Conservation (phyloP, 2,329 filamentous ascomycete species). For the Bimuria novae-zelandiae region DNA sequence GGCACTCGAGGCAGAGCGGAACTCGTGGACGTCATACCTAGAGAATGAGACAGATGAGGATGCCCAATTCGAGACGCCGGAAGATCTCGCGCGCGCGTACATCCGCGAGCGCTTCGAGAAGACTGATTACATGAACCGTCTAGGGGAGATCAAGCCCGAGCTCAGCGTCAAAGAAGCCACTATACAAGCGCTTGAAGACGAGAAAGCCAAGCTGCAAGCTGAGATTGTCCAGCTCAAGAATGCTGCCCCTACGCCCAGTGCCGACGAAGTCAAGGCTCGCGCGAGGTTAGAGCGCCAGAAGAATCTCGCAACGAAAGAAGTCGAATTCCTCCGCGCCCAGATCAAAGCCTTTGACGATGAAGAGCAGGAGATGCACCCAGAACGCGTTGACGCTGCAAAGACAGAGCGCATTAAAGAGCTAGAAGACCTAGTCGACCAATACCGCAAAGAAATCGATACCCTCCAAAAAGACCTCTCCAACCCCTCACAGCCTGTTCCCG, state of each 20-base stretch:
- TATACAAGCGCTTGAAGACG: slow-evolving; percentile 72
- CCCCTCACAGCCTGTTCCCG: slow-evolving; percentile 59
- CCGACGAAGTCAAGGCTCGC: slow-evolving; percentile 67
- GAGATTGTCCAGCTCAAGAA: slow-evolving; percentile 74
- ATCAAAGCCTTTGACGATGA: slow-evolving; percentile 85
- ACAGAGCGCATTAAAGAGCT: slow-evolving; percentile 76
- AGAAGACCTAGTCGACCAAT: slow-evolving; percentile 83
- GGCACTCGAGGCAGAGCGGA: slow-evolving; percentile 83
- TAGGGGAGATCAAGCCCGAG: slow-evolving; percentile 81
- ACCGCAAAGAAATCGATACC: slow-evolving; percentile 77
- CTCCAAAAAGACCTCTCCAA: slow-evolving; percentile 76
- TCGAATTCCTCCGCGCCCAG: slow-evolving; percentile 91
- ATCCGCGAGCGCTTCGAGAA: slow-evolving; percentile 81
- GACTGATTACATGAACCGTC: slow-evolving; percentile 75
- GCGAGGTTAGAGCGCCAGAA: slow-evolving; percentile 84
- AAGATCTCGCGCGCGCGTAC: slow-evolving; percentile 82
- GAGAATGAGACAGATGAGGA: slow-evolving; percentile 68
- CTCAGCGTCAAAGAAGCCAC: slow-evolving; percentile 75
- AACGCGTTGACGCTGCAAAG: slow-evolving; percentile 77
- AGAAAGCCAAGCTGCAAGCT: slow-evolving; percentile 65
- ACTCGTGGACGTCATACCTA: slow-evolving; percentile 85
- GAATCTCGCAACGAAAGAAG: slow-evolving; percentile 83
- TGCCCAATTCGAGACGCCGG: slow-evolving; percentile 82
- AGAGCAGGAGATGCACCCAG: slow-evolving; percentile 82
- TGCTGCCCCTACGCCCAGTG: slow-evolving; percentile 44